Conservation (phyloP, 2,329 filamentous ascomycete species). For the Cladosporium oxysporum region DNA sequence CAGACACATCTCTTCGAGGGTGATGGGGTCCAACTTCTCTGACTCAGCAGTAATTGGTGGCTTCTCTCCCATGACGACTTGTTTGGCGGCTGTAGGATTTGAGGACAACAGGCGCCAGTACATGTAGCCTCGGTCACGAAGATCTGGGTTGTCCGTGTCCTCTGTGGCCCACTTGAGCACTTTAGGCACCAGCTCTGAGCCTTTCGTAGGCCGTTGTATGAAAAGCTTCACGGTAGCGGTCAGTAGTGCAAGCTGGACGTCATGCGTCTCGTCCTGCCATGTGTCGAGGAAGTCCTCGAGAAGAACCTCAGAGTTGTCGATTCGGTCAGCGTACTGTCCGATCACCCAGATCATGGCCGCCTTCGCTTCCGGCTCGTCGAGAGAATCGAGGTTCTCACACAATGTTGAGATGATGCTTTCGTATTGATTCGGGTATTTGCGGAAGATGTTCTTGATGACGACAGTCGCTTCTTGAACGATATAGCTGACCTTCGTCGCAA, state of each 20-base stretch:
- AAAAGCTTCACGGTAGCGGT: conserved; percentile 98
- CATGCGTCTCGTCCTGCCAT: conserved; percentile 90
- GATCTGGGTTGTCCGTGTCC: conserved; percentile 97
- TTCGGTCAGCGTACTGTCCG: conserved; percentile 93
- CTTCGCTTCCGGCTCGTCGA: conserved; percentile 97
- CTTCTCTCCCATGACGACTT: conserved; percentile 96
- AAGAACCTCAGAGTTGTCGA: conserved; percentile 92
- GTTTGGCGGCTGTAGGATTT: conserved; percentile 81
- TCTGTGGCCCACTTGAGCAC: conserved; percentile 98
- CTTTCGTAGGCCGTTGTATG: conserved; percentile 93
- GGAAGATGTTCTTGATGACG: conserved; percentile 98
- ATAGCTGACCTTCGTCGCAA: conserved; percentile 97
- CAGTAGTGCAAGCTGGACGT: conserved; percentile 90
- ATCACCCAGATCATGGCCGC: conserved; percentile 99
- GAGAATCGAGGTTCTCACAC: conserved; percentile 91
- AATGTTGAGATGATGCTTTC: conserved; percentile 95
- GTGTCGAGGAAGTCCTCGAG: conserved; percentile 94
- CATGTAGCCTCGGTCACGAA: conserved; percentile 96
- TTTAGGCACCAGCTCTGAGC: conserved; percentile 87
- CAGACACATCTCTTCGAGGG: conserved; percentile 94
- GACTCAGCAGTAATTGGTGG: conserved; percentile 94
- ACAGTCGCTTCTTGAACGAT: conserved; percentile 99
- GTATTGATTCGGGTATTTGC: conserved; percentile 98
- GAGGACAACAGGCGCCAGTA: conserved; percentile 97
- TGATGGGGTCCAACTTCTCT: conserved; percentile 86